A percentile compares a stretch with the other conserved stretches of the same genome.
Conservation (phyloP, 208 protist genomes). For the Acanthamoeba polyphaga region DNA sequence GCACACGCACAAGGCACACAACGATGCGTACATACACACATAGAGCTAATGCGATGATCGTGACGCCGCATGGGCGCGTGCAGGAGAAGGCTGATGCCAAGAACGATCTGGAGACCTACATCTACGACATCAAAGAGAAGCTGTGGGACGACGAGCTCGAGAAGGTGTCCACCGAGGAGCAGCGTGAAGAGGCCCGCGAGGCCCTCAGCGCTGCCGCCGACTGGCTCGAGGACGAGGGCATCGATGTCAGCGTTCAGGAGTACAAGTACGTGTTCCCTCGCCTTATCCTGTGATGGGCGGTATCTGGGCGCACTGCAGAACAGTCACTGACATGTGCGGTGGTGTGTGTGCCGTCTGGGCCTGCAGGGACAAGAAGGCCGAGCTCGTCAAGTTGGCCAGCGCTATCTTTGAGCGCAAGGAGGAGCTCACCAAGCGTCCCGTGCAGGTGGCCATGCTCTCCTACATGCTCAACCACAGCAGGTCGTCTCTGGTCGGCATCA, state of each 20-base stretch:
- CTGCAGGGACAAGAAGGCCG: constrained; percentile 12
- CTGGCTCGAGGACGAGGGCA: constrained; percentile 67
- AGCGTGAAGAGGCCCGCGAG: constrained; percentile 3
- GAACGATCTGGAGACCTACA: constrained; percentile 73
- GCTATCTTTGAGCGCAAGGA: constrained; percentile 45
- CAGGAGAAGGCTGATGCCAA: constrained; percentile 69
- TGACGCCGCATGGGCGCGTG: too few species aligned
- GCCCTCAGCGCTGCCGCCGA: constrained; percentile 60
- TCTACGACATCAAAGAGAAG: constrained; percentile 73
- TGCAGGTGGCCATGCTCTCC: constrained; percentile 60
- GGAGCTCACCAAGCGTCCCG: constrained; percentile 69
- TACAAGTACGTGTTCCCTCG: neutral
- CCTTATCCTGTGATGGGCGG: neutral
- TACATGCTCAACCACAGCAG: constrained; percentile 10
- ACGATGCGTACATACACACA: too few species aligned
- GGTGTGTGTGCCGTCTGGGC: neutral
- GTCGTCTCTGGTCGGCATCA: neutral
- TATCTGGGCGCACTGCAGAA: neutral
- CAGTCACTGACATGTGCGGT: neutral
- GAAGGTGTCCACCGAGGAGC: constrained; percentile 69
- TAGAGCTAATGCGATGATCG: too few species aligned
- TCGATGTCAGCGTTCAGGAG: constrained; percentile 11
- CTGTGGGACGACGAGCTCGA: constrained; percentile 75
- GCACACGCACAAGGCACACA: neutral
- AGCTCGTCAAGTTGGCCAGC: neutral